Evolutionary conservation across 208 protist genomes (phyloP).

Genomic region (Crithidia bombi): DNA sequence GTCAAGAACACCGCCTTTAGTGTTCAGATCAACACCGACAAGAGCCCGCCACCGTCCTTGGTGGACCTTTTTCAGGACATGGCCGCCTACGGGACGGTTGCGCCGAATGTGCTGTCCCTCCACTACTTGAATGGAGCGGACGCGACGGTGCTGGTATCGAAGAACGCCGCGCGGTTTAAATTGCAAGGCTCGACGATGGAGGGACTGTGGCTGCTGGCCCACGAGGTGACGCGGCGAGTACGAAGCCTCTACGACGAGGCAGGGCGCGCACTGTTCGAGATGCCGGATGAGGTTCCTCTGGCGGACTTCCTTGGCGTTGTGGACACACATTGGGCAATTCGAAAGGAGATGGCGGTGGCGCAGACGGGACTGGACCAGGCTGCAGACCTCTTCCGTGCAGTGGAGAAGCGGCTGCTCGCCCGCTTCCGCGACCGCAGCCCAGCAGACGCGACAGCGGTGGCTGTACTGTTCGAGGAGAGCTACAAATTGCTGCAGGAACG

Average conservation of each 20-base stretch:
- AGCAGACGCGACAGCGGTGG: constrained; percentile 64
- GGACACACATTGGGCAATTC: constrained; percentile 77
- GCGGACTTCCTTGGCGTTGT: constrained; percentile 75
- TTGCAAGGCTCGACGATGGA: constrained; percentile 86
- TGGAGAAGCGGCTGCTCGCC: constrained; percentile 92
- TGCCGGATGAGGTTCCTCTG: constrained; percentile 83
- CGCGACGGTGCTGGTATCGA: constrained; percentile 92
- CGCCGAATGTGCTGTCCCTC: constrained; percentile 80
- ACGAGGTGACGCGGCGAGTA: constrained; percentile 73
- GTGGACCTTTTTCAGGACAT: constrained; percentile 89
- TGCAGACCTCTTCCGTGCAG: constrained; percentile 75
- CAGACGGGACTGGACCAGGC: constrained; percentile 45
- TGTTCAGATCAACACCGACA: constrained; percentile 92
- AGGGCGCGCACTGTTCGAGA: constrained; percentile 45
- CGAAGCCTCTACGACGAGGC: constrained; percentile 44
- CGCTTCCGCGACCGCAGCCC: constrained; percentile 92
- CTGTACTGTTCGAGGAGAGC: constrained; percentile 81
- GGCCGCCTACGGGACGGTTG: constrained; percentile 31
- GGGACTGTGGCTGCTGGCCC: constrained; percentile 81
- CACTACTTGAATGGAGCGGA: constrained; percentile 88
- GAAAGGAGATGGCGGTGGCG: constrained; percentile 60
- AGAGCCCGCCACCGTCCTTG: constrained; percentile 66
- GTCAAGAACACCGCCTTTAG: constrained; percentile 79
- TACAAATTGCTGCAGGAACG: constrained; percentile 66
- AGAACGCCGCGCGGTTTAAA: constrained; percentile 90